Conservation (phyloP, 2,329 filamentous ascomycete genomes). For the Aureobasidium sp. region DNA sequence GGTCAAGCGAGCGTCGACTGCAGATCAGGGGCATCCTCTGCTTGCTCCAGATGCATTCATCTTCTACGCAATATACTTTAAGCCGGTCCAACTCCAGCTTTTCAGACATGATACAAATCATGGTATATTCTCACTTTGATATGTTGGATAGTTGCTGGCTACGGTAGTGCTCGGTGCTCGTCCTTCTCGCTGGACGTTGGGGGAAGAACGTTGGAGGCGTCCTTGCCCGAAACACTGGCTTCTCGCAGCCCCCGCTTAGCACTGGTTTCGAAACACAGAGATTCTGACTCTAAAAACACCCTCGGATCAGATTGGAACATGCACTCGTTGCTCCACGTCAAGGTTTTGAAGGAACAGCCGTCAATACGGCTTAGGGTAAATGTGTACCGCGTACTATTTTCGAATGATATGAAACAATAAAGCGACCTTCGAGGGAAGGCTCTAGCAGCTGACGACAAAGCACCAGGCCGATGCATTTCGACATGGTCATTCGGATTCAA, state of each 20-base stretch:
- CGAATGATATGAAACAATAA: conserved; percentile 1
- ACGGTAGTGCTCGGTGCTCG: neutral
- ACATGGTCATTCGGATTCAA: neutral
- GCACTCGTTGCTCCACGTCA: neutral
- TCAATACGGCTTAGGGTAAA: neutral
- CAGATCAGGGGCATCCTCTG: conserved; percentile 6
- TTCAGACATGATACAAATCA: neutral
- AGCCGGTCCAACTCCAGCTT: neutral
- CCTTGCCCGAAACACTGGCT: conserved; percentile 6
- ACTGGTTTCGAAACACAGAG: conserved; percentile 5
- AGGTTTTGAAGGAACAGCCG: neutral
- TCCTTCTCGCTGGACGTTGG: conserved; percentile 5
- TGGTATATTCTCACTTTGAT: neutral
- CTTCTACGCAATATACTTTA: neutral
- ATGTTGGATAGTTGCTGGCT: neutral
- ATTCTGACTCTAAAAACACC: neutral
- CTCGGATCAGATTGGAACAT: neutral
- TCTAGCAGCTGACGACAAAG: neutral
- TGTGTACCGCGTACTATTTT: conserved; percentile 6
- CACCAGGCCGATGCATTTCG: neutral
- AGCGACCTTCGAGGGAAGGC: neutral
- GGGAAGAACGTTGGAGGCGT: conserved; percentile 8
- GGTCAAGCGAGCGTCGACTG: neutral
- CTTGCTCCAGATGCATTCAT: neutral
- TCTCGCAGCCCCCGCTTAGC: neutral